Conservation (phyloP, 2,329 filamentous ascomycete genomes). For the Pyrenophora seminiperda region DNA sequence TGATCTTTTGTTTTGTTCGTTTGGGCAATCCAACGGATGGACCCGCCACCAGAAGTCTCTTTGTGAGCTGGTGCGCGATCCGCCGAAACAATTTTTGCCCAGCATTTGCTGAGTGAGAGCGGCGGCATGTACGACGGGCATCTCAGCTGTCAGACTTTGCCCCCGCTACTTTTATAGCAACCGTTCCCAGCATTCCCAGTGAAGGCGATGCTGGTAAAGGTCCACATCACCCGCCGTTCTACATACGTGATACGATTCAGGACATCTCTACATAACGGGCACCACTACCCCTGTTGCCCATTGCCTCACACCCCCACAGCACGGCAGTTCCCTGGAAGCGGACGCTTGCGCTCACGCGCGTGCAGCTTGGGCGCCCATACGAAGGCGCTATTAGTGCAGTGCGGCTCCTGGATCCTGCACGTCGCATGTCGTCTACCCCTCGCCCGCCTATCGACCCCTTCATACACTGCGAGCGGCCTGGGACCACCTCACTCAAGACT, state of each 20-base stretch:
- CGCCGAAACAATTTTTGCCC: constrained; percentile 15
- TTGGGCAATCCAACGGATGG: constrained; percentile 25
- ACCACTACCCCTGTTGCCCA: constrained; percentile 30
- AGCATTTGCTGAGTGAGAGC: constrained; percentile 26
- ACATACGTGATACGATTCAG: constrained; percentile 23
- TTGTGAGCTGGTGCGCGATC: constrained; percentile 5
- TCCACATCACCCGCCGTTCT: constrained; percentile 22
- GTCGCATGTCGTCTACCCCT: constrained; percentile 34
- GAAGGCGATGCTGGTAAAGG: constrained; percentile 14
- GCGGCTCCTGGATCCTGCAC: constrained; percentile 36
- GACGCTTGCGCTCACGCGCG: constrained; percentile 31
- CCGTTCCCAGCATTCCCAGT: constrained; percentile 14
- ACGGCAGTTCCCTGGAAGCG: constrained; percentile 45
- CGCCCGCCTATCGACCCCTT: constrained; percentile 31
- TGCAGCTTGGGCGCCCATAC: constrained; percentile 21
- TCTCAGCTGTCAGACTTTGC: constrained; percentile 25
- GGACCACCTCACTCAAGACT: constrained; percentile 21
- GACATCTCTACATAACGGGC: constrained; percentile 24
- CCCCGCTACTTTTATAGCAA: constrained; percentile 23
- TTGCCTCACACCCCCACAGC: constrained; percentile 40
- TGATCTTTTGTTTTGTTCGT: constrained; percentile 28
- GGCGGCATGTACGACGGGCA: constrained; percentile 19
- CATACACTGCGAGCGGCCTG: constrained; percentile 24
- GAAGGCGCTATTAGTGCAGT: constrained; percentile 26
- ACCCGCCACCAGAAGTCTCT: constrained; percentile 23